Base-by-base conservation (phyloP, 345 rosid species). In the Salix arbutifolia region DNA sequence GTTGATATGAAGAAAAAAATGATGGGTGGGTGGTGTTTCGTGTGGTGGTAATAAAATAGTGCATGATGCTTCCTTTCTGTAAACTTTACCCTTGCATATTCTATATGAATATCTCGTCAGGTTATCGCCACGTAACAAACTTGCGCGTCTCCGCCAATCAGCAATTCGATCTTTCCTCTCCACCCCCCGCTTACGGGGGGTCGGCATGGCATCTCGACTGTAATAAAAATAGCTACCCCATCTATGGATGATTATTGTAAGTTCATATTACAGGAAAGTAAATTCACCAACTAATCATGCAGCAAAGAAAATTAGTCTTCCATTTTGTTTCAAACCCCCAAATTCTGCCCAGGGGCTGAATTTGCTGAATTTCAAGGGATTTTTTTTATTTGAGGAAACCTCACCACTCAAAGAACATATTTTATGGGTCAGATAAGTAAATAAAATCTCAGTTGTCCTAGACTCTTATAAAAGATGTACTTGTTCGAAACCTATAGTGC, bases 361-460 rank as follows among this genome's bases (percentile, higher is more conserved):
- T 31, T 31, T 31, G 31, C 33, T 4, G 33, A 4, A 31, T 31
- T 31, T 4, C 33, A 31, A 4, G 0, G 33, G 33, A 31, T 31
- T 31, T 31, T 31, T 31, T 31, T 31, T 31, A 31, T 31, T 31
- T 1, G 0, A 31, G 33, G 33, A 31, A 31, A 31, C 33, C 4
- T 31, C 33, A 31, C 33, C 5, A 31, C 33, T 31, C 33, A 0
- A 31, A 31, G 33, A 31, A 0, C 0, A 0, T 31, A 31, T 31
- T 31, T 31, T 31, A 0, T 4, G 0, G 0, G 33, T 31, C 5
- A 31, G 1, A 0, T 4, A 0, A 31, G 5, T 31, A 31, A 31
- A 31, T 31, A 31, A 31, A 31, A 31, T 31, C 33, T 31, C 33
- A 4, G 5, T 31, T 31, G 0, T 31, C 5, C 5, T 0, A 31